Base-by-base conservation (phyloP, 2,329 filamentous ascomycete genomes). In the Sclerotiophoma versabilis region DNA sequence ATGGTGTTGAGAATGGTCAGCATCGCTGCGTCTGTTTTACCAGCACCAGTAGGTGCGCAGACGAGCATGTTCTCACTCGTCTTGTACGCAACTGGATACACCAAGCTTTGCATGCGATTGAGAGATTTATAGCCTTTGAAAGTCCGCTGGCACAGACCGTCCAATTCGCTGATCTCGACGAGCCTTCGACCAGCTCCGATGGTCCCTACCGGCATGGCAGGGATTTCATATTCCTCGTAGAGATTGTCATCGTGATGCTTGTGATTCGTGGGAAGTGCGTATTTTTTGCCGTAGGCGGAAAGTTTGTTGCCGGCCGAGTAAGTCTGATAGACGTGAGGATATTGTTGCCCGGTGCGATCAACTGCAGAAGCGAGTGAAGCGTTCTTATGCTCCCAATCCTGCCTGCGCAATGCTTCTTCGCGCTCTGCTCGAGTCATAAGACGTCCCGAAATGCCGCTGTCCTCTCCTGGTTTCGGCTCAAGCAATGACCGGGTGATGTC, bases 31-130 rank as follows among this genome's bases (percentile, higher is more conserved):
- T 99, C 95, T 1, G 95, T 99, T 83, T 99, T 99, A 86, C 95
- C 95, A 57, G 93, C 93, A 85, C 95, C 95, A 48, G 95, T 99
- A 4, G 95, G 95, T 19, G 95, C 95, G 75, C 95, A 99, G 55
- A 99, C 96, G 45, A 99, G 85, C 93, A 99, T 97, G 65, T 99
- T 99, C 77, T 99, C 95, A 69, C 87, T 96, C 2, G 92, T 97
- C 73, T 89, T 91, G 77, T 99, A 98, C 0, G 93, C 95, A 5
- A 99, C 91, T 0, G 92, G 92, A 68, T 96, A 96, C 0, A 98
- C 91, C 41, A 99, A 81, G 73, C 93, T 98, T 78, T 99, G 95
- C 96, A 99, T 99, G 23, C 96, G 89, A 70, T 99, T 99, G 55
- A 99, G 83, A 3, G 90, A 79, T 76, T 93, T 93, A 80, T 99